Percentiles rank a stretch among this genome's conserved stretches.
Conservation (phyloP, 1,284 basidiomycete genomes). For the Irpex sp. region DNA sequence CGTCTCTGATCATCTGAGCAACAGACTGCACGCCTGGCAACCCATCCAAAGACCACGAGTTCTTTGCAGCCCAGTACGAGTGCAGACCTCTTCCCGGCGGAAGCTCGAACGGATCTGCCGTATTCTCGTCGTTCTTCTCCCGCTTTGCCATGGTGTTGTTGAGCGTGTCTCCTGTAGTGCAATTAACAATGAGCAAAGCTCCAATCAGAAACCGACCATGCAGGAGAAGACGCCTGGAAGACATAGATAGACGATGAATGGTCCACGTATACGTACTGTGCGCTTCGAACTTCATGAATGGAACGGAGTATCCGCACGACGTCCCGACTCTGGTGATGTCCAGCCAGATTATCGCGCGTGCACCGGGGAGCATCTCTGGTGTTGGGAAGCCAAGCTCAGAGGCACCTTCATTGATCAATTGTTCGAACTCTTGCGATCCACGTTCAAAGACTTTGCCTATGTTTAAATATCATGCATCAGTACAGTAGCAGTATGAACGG, state of each 20-base stretch:
- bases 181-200: background rate
- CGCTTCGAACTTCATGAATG: conserved; percentile 13
- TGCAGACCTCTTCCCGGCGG: conserved; percentile 6
- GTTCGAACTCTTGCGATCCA: conserved; percentile 9
- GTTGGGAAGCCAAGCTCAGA: conserved; percentile 2
- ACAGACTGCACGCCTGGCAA: conserved; percentile 7
- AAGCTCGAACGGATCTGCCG: conserved; percentile 4
- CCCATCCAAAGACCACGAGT: conserved; percentile 15
- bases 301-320: conserved; percentile 14
- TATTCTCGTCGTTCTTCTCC: conserved; percentile 6
- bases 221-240: background rate
- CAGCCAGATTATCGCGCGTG: conserved; percentile 13
- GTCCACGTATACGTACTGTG: conserved; percentile 6
- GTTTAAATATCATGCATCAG: background rate
- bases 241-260: no score
- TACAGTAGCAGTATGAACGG: no score
- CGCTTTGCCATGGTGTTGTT: conserved; percentile 3
- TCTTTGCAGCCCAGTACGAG: conserved; percentile 10
- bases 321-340: conserved; percentile 13
- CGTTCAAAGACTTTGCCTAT: conserved; percentile 12
- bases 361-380: conserved; percentile 10
- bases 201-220: background rate
- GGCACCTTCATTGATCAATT: conserved; percentile 4
- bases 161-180: conserved; percentile 5
- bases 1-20: background rate